These are phyloP conservation scores for Austroboletus novae-zelandiae DNA, from an alignment of 1,284 basidiomycete species.

Conservation along the genomic window DNA sequence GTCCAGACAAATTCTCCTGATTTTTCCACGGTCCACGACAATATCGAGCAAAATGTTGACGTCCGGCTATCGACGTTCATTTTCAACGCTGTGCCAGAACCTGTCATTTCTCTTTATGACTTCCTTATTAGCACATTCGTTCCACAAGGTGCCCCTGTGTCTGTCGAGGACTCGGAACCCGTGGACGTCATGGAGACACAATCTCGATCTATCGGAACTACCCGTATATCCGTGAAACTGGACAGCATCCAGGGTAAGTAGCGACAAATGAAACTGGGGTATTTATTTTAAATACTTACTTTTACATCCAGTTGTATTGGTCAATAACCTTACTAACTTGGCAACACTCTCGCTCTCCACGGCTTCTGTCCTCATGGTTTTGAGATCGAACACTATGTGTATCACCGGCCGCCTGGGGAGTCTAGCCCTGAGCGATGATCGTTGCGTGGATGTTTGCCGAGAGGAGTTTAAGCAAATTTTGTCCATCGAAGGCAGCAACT, in stretches of 20 bases:
- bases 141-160: constrained; percentile 36
- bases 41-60: constrained; percentile 87
- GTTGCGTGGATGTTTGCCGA: constrained; percentile 48
- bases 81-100: constrained; percentile 88
- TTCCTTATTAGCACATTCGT: constrained; percentile 98
- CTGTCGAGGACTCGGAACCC: constrained; percentile 12
- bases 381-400: constrained; percentile 75
- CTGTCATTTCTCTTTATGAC: constrained; percentile 90
- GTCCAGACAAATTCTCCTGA: constrained; percentile 88
- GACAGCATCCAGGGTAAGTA: constrained; percentile 78
- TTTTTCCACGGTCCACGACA: constrained; percentile 80
- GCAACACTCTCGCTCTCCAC: constrained; percentile 92
- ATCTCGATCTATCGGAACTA: constrained; percentile 51
- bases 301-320: constrained; percentile 64
- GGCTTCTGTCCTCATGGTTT: constrained; percentile 81
- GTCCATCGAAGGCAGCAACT: constrained; percentile 93
- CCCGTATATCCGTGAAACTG: constrained; percentile 83
- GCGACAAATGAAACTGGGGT: background rate
- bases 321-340: constrained; percentile 72
- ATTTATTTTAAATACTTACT: constrained; percentile 8
- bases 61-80: constrained; percentile 92
- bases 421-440: constrained; percentile 83
- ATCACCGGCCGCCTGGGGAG: constrained; percentile 86
- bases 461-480: constrained; percentile 85
- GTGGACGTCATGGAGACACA: constrained; percentile 5